These are phyloP conservation scores for Gypsophila paniculata DNA, from an alignment of 179 eudicot species.

Conservation along the genomic window DNA sequence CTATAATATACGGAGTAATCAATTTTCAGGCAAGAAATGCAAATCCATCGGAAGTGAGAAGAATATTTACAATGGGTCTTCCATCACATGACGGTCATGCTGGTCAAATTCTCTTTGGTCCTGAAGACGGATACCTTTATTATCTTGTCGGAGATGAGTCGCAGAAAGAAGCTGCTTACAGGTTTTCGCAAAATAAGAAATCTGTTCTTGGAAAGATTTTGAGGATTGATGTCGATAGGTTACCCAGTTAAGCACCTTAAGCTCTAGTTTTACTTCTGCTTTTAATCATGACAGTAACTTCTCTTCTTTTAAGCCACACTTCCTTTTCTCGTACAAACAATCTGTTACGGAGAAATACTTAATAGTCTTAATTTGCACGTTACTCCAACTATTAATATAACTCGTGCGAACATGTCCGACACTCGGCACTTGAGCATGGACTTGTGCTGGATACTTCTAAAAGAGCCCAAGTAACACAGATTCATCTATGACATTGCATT, in stretches of 20 bases:
- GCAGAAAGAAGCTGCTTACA: not conserved
- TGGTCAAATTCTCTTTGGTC: slow-evolving; percentile 28
- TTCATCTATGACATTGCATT: not conserved
- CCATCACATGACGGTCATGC: slow-evolving; percentile 21
- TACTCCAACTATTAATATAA: not conserved
- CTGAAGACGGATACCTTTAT: slow-evolving; percentile 26
- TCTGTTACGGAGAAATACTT: not conserved
- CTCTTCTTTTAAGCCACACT: not conserved
- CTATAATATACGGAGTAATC: not conserved
- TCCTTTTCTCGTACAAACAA: not conserved
- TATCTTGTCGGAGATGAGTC: not conserved
- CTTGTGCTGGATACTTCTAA: not conserved
- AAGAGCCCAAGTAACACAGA: not conserved
- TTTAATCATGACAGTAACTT: not conserved
- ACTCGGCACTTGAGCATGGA: not conserved
- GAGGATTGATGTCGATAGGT: slow-evolving; percentile 23
- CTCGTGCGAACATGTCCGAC: not conserved
- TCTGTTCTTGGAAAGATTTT: slow-evolving; percentile 24
- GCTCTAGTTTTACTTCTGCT: not conserved
- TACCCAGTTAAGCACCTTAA: slow-evolving; percentile 20
- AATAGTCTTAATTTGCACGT: not conserved
- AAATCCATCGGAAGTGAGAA: slow-evolving; percentile 26
- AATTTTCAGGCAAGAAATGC: slow-evolving; percentile 16
- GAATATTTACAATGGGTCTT: slow-evolving; percentile 29
- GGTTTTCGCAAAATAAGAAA: slow-evolving; percentile 23